phyloP scores from a whole-genome alignment of 768 basidiomycete species.

The Cubamyces lactineus region DNA sequence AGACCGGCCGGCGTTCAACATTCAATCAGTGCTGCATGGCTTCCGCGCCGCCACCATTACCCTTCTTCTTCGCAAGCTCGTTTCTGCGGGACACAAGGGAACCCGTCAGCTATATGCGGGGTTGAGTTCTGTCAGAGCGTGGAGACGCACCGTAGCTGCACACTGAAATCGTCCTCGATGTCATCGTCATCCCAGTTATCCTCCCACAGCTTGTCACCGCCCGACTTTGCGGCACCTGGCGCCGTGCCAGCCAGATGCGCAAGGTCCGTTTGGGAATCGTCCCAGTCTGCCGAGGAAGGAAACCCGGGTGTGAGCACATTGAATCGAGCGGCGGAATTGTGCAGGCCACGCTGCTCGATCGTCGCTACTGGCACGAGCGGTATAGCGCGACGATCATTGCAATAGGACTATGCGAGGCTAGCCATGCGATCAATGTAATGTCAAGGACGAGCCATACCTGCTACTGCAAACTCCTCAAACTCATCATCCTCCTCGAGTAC shows the following conservation, averaged over 20 bases:
- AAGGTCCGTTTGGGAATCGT: constrained; percentile 81
- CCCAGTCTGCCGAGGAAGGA: constrained; percentile 66
- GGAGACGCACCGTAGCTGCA: constrained; percentile 81
- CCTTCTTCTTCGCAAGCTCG: constrained; percentile 35
- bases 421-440: too few relatives aligned
- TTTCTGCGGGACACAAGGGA: constrained; percentile 7
- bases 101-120: neutral
- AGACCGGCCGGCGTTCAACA: neutral
- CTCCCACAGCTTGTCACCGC: constrained; percentile 95
- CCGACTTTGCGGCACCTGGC: constrained; percentile 75
- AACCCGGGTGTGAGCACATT: neutral
- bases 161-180: constrained; percentile 95
- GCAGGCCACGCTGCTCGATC: neutral
- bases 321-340: neutral
- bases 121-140: neutral
- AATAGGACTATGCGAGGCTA: too few relatives aligned
- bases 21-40: constrained; percentile 35
- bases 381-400: too few relatives aligned
- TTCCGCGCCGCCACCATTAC: constrained; percentile 28
- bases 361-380: too few relatives aligned
- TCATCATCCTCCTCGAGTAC: constrained; percentile 98
- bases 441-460: constrained; percentile 54
- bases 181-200: constrained; percentile 99
- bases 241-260: constrained; percentile 75
- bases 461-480: constrained; percentile 90